These are phyloP conservation scores for Fusarium nanum DNA, from an alignment of 2,329 filamentous ascomycete species.

Conservation along the genomic window DNA sequence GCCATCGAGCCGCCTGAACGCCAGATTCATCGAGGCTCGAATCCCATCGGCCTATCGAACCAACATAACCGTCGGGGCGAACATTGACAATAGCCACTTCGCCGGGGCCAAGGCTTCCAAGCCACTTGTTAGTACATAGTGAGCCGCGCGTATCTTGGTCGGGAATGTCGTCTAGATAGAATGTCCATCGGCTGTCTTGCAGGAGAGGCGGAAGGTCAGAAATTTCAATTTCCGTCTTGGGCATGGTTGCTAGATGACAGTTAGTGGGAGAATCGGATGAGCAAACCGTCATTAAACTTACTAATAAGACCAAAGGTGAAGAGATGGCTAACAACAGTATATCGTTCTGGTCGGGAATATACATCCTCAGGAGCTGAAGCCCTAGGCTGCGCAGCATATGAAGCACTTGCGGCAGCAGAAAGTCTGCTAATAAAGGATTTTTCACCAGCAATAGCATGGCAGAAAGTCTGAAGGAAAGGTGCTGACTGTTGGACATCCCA, in stretches of 20 bases:
- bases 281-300: constrained; percentile 51
- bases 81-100: constrained; percentile 75
- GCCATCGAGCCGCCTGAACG: constrained; percentile 64
- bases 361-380: constrained; percentile 70
- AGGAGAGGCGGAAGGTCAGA: constrained; percentile 71
- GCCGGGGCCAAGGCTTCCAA: constrained; percentile 66
- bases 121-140: constrained; percentile 75
- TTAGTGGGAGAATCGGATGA: constrained; percentile 22
- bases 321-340: constrained; percentile 73
- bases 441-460: constrained; percentile 62
- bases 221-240: constrained; percentile 73
- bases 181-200: constrained; percentile 75
- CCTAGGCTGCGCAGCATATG: constrained; percentile 70
- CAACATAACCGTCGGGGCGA: constrained; percentile 79
- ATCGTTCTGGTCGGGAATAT: constrained; percentile 75
- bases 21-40: constrained; percentile 63
- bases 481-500: constrained; percentile 68
- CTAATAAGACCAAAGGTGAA: constrained; percentile 78
- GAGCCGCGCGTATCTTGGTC: constrained; percentile 64
- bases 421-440: constrained; percentile 69
- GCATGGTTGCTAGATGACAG: constrained; percentile 62
- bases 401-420: constrained; percentile 68
- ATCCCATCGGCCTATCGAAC: constrained; percentile 68
- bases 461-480: constrained; percentile 70
- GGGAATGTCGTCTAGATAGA: constrained; percentile 76